phyloP scores from a whole-genome alignment of 345 rosid genomes.

The Lepidium didymum region DNA sequence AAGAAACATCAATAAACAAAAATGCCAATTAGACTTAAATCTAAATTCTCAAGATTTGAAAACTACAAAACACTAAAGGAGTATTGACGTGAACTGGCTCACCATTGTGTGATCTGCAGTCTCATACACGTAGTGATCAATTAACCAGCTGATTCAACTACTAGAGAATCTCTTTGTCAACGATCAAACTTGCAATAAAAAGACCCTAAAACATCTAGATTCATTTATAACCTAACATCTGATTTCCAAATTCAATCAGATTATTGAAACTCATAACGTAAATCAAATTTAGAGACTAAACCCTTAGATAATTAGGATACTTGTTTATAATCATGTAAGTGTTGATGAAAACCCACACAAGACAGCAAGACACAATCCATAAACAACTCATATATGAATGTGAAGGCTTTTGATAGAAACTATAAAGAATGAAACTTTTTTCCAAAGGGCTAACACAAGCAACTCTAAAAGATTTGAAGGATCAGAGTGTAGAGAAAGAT shows the following conservation, averaged over 20 bases:
- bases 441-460: neutral
- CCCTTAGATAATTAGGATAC: too few species aligned
- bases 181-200: neutral
- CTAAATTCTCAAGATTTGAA: neutral
- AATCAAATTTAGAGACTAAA: conserved; percentile 7
- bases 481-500: too few species aligned
- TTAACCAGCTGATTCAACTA: conserved; percentile 93
- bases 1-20: neutral
- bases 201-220: neutral
- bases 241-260: neutral
- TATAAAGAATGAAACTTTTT: conserved; percentile 1
- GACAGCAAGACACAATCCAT: neutral
- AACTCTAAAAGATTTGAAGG: too few species aligned
- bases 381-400: neutral
- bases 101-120: conserved; percentile 85
- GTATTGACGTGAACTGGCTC: conserved; percentile 88
- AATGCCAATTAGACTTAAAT: neutral
- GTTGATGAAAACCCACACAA: neutral
- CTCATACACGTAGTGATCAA: conserved; percentile 89
- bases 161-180: conserved; percentile 13
- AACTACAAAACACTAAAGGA: neutral
- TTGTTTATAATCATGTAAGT: too few species aligned
- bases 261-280: too few species aligned
- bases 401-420: neutral
- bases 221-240: neutral